Evolutionary conservation across 2,329 filamentous ascomycete genomes (phyloP).

Genomic region (Pezizomycotina sp.): DNA sequence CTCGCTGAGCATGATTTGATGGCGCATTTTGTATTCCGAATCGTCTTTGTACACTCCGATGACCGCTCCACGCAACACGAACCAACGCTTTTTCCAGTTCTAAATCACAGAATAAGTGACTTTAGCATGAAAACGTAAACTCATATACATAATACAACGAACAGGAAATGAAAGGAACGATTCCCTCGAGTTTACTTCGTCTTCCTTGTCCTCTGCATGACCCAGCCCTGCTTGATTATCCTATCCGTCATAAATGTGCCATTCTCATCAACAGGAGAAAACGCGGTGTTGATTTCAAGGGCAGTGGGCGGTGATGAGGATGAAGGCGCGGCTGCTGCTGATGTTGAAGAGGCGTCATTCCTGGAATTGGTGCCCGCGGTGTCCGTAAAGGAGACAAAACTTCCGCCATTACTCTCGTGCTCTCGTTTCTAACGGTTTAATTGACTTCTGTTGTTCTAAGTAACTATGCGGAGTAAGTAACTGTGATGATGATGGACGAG

Average conservation of each 20-base stretch:
- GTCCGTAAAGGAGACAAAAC: too few relatives aligned
- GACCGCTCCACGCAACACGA: constrained; percentile 78
- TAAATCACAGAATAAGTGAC: constrained; percentile 31
- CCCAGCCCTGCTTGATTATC: constrained; percentile 73
- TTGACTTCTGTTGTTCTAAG: too few relatives aligned
- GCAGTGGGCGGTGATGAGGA: too few relatives aligned
- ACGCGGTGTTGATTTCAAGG: constrained; percentile 30
- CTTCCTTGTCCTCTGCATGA: constrained; percentile 78
- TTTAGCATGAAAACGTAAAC: not conserved
- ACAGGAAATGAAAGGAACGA: not conserved
- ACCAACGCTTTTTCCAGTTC: constrained; percentile 78
- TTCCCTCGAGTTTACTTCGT: constrained; percentile 66
- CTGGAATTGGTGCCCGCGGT: too few relatives aligned
- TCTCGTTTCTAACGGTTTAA: too few relatives aligned
- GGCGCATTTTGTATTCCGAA: constrained; percentile 73
- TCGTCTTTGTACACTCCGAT: constrained; percentile 87
- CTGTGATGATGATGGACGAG: too few relatives aligned
- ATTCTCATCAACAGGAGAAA: constrained; percentile 82
- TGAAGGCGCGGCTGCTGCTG: too few relatives aligned
- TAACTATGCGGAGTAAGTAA: too few relatives aligned
- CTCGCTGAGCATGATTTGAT: constrained; percentile 76
- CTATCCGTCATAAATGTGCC: constrained; percentile 93
- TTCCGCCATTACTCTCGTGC: too few relatives aligned
- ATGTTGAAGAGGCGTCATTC: too few relatives aligned
- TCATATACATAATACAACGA: constrained; percentile 8